Evolutionary conservation across 441 rosid species (phyloP), one percentile per base, ranked within the genome.

Genomic region (Populus trichocarpa): DNA sequence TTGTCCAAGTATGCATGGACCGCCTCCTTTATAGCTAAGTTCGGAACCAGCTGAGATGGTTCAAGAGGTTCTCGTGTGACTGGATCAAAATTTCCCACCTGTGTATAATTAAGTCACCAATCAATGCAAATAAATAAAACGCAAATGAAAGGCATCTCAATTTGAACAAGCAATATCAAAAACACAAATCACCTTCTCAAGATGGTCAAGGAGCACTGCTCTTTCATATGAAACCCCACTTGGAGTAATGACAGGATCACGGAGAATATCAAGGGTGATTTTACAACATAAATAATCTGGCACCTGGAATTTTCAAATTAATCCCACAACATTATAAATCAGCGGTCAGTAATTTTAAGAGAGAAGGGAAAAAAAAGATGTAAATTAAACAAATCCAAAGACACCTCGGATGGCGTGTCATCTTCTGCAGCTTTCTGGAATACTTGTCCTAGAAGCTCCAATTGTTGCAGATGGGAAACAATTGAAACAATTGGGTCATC

Each of bases 21-120:
- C 53, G 97, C 99, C 77, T 92, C 98, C 84, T 92, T 96, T 76
- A 93, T 87, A 0, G 93, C 97, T 79, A 93, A 78, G 88, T 93
- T 96, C 2, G 92, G 84, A 42, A 90, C 81, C 18, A 96, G 89
- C 69, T 92, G 93, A 13, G 89, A 85, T 64, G 78, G 80, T 50
- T 81, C 53, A 0, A 96, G 89, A 4, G 87, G 84, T 74, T 90
- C 93, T 1, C 91, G 95, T 0, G 99, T 92, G 50, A 88, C 30
- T 22, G 99, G 99, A 87, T 96, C 99, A 80, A 93, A 96, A n/a
- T 73, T 85, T 25, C 99, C 98, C 68, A 91, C 97, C 98, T 96
- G 80, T 2, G 77, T 67, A 38, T 40, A 11, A 23, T 33, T 18
- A 70, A 59, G 66, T 33, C 20, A n/a, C 50, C 10, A 14, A 77